Percentiles rank a stretch among this genome's conserved stretches.
These are phyloP conservation scores for Suhomyces yuchorum DNA, from an alignment of 1,139 yeast species.

Conservation along the genomic window DNA sequence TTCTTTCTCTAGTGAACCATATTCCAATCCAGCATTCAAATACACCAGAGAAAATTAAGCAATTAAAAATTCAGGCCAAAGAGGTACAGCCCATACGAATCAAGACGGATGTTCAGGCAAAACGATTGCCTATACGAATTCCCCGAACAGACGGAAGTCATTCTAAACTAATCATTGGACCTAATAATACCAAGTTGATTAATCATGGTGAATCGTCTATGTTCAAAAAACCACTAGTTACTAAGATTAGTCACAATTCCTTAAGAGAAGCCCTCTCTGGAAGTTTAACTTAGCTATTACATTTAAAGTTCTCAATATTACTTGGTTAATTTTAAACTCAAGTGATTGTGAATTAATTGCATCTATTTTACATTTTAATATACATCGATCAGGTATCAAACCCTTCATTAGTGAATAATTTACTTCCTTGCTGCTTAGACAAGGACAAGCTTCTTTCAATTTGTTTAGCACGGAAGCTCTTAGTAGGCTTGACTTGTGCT, in stretches of 20 bases:
- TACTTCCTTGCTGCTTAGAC: slow-evolving; percentile 22
- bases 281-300: slow-evolving; percentile 5
- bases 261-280: slow-evolving; percentile 36
- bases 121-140: slow-evolving; percentile 30
- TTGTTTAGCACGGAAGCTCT: slow-evolving; percentile 32
- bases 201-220: slow-evolving; percentile 46
- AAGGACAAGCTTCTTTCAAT: slow-evolving; percentile 31
- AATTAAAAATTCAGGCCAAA: slow-evolving; percentile 18
- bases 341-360: slow-evolving; percentile 6
- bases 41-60: slow-evolving; percentile 9
- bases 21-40: slow-evolving; percentile 7
- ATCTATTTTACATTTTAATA: slow-evolving; percentile 11
- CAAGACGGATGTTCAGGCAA: slow-evolving; percentile 22
- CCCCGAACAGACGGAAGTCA: slow-evolving; percentile 37
- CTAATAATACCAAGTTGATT: slow-evolving; percentile 45
- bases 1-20: slow-evolving; percentile 20
- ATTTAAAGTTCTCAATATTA: background rate
- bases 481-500: slow-evolving; percentile 19
- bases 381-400: slow-evolving; percentile 22
- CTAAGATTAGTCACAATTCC: slow-evolving; percentile 33
- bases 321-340: slow-evolving; percentile 7
- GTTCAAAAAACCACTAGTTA: slow-evolving; percentile 43
- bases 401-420: slow-evolving; percentile 22
- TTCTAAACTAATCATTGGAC: slow-evolving; percentile 51
- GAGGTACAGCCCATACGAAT: slow-evolving; percentile 17